phyloP scores from a whole-genome alignment of 2,329 filamentous ascomycete species.

The Volutella citrinella region DNA sequence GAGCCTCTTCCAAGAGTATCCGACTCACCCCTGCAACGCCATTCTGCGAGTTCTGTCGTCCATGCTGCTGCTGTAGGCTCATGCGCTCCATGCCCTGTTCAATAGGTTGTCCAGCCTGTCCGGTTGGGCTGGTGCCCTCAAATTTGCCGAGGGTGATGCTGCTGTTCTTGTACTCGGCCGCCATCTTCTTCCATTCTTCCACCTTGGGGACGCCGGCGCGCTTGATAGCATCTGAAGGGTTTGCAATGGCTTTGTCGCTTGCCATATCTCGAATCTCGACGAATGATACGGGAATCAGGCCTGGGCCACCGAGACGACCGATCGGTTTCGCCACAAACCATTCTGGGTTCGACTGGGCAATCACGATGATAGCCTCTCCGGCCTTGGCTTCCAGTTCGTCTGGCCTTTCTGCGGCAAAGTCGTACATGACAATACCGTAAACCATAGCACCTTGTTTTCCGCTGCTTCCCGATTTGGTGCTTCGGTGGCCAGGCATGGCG shows the following conservation, averaged over 20 bases:
- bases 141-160: conserved; percentile 96
- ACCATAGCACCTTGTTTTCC: conserved; percentile 76
- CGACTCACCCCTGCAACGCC: conserved; percentile 23
- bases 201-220: conserved; percentile 90
- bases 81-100: conserved; percentile 74
- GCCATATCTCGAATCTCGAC: conserved; percentile 95
- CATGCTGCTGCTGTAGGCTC: conserved; percentile 60
- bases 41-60: conserved; percentile 25
- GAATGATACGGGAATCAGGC: conserved; percentile 93
- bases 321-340: conserved; percentile 99
- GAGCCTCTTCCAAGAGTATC: background rate
- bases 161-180: conserved; percentile 97
- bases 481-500: conserved; percentile 39
- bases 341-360: conserved; percentile 96
- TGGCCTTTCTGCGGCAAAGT: conserved; percentile 91
- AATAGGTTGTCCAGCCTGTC: conserved; percentile 46
- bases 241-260: conserved; percentile 75
- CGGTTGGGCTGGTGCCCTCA: conserved; percentile 49
- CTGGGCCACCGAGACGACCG: conserved; percentile 89
- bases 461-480: conserved; percentile 49
- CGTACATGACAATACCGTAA: conserved; percentile 94
- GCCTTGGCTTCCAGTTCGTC: conserved; percentile 95
- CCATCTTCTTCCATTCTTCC: conserved; percentile 99
- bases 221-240: conserved; percentile 81
- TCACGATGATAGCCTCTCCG: conserved; percentile 95